Conservation (phyloP, 208 protist species). For the Sergeia podlipaevii region DNA sequence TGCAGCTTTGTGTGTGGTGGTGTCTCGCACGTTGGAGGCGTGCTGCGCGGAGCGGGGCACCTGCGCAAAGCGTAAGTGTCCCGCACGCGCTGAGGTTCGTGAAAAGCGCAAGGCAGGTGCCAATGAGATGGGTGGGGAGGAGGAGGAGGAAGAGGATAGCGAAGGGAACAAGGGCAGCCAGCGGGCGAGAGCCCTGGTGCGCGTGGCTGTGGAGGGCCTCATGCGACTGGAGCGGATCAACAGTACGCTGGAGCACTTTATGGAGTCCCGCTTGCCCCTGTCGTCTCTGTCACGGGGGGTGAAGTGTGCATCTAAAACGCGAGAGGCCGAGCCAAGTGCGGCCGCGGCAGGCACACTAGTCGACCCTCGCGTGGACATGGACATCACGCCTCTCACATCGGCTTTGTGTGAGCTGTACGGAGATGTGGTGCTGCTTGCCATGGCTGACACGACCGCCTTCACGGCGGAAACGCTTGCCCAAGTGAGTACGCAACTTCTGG, state of each 20-base stretch:
- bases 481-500: slow-evolving; percentile 34
- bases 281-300: too few species aligned
- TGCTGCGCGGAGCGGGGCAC: slow-evolving; percentile 24
- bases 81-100: neutral
- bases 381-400: slow-evolving; percentile 29
- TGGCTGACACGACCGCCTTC: slow-evolving; percentile 58
- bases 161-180: slow-evolving; percentile 1
- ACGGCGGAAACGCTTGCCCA: slow-evolving; percentile 51
- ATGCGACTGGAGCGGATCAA: slow-evolving; percentile 68
- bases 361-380: slow-evolving; percentile 39
- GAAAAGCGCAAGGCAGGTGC: slow-evolving; percentile 7
- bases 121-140: slow-evolving; percentile 8
- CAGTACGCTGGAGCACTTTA: too few species aligned
- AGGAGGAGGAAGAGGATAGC: slow-evolving; percentile 2
- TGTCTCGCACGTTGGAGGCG: slow-evolving; percentile 46
- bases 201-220: slow-evolving; percentile 72
- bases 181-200: slow-evolving; percentile 38
- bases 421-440: slow-evolving; percentile 61
- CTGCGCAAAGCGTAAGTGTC: slow-evolving; percentile 7
- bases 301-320: neutral
- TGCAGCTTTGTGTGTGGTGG: slow-evolving; percentile 58
- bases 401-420: slow-evolving; percentile 71
- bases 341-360: slow-evolving; percentile 15
- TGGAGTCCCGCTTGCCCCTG: neutral
- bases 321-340: neutral